Evolutionary conservation across 73 alveolate genomes (phyloP).

Genomic region (Tetrahymena malaccensis): DNA sequence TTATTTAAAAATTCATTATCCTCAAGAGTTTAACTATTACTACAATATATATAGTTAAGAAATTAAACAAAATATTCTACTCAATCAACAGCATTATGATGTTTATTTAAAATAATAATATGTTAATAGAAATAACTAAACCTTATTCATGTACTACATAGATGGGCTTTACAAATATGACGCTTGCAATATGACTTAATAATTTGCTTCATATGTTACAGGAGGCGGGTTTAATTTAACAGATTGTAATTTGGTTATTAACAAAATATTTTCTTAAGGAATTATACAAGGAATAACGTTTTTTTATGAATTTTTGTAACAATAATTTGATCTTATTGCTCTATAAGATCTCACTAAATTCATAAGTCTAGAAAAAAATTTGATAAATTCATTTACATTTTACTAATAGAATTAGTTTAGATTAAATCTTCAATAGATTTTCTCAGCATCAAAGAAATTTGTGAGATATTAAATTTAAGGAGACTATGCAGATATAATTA

Average conservation of each 20-base stretch:
- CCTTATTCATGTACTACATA: background rate
- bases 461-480: background rate
- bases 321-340: background rate
- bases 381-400: background rate
- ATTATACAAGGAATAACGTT: background rate
- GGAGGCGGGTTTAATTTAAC: background rate
- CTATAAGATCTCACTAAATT: background rate
- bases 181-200: background rate
- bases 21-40: background rate
- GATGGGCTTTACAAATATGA: background rate
- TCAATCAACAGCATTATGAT: background rate
- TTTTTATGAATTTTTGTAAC: background rate
- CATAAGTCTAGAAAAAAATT: background rate
- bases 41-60: background rate
- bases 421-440: background rate
- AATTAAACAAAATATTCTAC: background rate
- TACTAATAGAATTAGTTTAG: background rate
- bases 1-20: background rate
- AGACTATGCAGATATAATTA: background rate
- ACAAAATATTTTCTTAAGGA: background rate
- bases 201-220: background rate
- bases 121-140: background rate
- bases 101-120: background rate
- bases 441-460: background rate
- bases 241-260: background rate